Conservation (phyloP, 1,284 basidiomycete genomes). For the Cerrena zonata region DNA sequence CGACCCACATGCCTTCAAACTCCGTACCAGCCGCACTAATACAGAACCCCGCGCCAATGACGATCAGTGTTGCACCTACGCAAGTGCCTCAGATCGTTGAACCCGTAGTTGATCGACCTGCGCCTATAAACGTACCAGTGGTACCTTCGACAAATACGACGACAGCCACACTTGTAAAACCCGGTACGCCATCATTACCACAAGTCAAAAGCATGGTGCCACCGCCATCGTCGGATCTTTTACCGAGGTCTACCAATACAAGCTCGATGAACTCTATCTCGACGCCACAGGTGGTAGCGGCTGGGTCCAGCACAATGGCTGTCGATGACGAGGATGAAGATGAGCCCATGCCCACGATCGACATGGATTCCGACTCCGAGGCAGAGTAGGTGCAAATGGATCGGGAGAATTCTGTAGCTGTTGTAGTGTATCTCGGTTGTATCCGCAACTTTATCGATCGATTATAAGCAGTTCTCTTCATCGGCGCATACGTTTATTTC, state of each 20-base stretch:
- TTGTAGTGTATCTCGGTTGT: too few species aligned
- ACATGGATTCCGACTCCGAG: slow-evolving; percentile 47
- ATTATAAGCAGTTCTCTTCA: too few species aligned
- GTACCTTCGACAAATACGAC: neutral
- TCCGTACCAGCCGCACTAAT: too few species aligned
- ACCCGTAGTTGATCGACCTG: neutral
- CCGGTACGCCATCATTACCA: neutral
- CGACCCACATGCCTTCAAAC: too few species aligned
- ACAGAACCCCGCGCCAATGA: neutral
- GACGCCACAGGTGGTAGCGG: slow-evolving; percentile 23
- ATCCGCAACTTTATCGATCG: too few species aligned
- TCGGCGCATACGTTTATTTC: slow-evolving; percentile 25
- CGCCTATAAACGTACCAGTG: neutral
- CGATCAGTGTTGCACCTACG: neutral
- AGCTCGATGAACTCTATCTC: neutral
- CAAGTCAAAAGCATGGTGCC: neutral
- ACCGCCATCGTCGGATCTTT: neutral
- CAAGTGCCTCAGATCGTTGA: neutral
- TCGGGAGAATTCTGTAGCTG: too few species aligned
- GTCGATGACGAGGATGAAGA: slow-evolving; percentile 46
- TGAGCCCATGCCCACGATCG: slow-evolving; percentile 49
- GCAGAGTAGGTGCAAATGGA: slow-evolving; percentile 17
- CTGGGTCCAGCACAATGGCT: neutral
- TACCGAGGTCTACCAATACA: neutral
- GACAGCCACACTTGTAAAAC: neutral